These are phyloP conservation scores for Elongisporangium undulatum DNA, from an alignment of 352 stramenopile species.

Conservation along the genomic window DNA sequence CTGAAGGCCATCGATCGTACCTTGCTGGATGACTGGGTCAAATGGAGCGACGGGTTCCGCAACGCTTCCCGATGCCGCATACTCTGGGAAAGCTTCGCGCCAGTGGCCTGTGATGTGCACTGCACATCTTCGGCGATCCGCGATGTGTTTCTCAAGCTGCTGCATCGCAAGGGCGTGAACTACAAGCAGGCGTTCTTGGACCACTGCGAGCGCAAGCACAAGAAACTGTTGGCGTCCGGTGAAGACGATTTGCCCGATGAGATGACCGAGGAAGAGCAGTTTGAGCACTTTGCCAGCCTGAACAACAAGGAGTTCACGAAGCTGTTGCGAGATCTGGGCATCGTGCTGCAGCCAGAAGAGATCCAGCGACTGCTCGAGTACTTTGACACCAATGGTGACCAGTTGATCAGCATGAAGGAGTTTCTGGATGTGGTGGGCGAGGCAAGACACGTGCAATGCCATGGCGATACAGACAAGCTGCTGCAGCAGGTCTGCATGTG, in stretches of 20 bases:
- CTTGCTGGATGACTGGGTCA: constrained; percentile 78
- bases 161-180: constrained; percentile 85
- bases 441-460: constrained; percentile 47
- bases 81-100: constrained; percentile 85
- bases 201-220: constrained; percentile 57
- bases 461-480: constrained; percentile 70
- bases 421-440: constrained; percentile 86
- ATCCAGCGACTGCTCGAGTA: constrained; percentile 78
- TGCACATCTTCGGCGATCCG: constrained; percentile 81
- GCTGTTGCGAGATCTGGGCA: constrained; percentile 63
- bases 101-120: constrained; percentile 86
- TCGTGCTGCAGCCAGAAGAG: constrained; percentile 81
- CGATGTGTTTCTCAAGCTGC: constrained; percentile 89
- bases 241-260: constrained; percentile 59
- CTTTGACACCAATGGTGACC: constrained; percentile 77
- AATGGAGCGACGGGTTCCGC: constrained; percentile 75
- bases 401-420: constrained; percentile 68
- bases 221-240: constrained; percentile 40
- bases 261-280: constrained; percentile 57
- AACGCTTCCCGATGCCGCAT: constrained; percentile 47
- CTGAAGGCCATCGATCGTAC: constrained; percentile 85
- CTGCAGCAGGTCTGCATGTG: constrained; percentile 87
- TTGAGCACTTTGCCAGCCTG: constrained; percentile 50
- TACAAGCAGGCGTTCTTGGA: constrained; percentile 79
- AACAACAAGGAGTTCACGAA: constrained; percentile 44